Percentiles rank a stretch among this genome's conserved stretches.
Evolutionary conservation across 2,329 filamentous ascomycete genomes (phyloP).

Genomic region (Volutella citrinella): DNA sequence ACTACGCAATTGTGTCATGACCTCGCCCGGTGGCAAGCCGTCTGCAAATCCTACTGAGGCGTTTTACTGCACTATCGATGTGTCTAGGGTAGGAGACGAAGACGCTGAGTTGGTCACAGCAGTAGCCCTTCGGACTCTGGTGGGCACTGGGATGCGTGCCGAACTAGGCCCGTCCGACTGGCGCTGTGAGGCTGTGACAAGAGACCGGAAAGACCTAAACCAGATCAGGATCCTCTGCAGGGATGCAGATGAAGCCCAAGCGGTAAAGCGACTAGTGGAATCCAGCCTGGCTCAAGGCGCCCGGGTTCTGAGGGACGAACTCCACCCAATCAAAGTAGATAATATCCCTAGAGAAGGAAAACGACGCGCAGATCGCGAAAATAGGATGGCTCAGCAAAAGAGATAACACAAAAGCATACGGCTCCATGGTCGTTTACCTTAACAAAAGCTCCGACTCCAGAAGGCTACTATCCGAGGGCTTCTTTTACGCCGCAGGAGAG

Average conservation of each 20-base stretch:
- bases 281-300: too few relatives aligned
- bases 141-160: conserved; percentile 1
- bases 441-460: conserved; percentile 14
- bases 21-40: not conserved
- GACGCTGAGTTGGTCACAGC: not conserved
- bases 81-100: not conserved
- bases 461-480: conserved; percentile 16
- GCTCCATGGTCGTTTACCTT: conserved; percentile 23
- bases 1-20: not conserved
- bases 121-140: not conserved
- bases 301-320: conserved; percentile 17
- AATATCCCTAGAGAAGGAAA: conserved; percentile 20
- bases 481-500: conserved; percentile 19
- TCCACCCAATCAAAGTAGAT: conserved; percentile 24
- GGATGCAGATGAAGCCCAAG: conserved; percentile 9
- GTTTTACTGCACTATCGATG: conserved; percentile 4
- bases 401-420: conserved; percentile 19
- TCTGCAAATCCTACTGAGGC: conserved; percentile 1
- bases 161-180: conserved; percentile 4
- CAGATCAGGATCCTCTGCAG: conserved; percentile 14
- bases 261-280: too few relatives aligned
- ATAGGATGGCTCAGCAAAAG: conserved; percentile 23
- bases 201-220: conserved; percentile 3
- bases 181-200: conserved; percentile 9
- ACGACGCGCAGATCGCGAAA: conserved; percentile 21